phyloP scores from a whole-genome alignment of 148 eudicot genomes.

The Camellia lanceoleosa region DNA sequence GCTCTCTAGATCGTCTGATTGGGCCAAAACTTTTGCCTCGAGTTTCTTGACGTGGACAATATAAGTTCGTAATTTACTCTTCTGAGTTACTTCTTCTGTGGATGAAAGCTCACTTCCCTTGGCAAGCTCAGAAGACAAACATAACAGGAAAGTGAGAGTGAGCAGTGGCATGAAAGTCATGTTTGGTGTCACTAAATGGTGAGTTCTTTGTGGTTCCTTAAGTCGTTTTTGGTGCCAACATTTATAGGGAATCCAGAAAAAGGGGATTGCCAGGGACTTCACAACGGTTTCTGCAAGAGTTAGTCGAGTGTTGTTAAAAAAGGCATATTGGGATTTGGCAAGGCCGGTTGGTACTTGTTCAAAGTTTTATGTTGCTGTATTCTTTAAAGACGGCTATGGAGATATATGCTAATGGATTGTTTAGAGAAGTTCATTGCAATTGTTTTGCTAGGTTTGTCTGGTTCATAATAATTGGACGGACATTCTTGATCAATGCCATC shows the following conservation, averaged over 20 bases:
- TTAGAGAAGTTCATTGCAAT: no score
- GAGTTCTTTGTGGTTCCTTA: not conserved
- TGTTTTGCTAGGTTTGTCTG: not conserved
- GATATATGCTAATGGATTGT: constrained; percentile 2
- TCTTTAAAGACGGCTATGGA: not conserved
- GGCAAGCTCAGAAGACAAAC: not conserved
- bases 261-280: not conserved
- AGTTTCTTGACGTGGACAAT: constrained; percentile 6
- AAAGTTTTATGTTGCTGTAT: not conserved
- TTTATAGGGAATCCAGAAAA: not conserved
- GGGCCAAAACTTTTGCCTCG: not conserved
- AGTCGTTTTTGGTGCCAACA: no score
- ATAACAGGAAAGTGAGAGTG: constrained; percentile 1
- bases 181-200: not conserved
- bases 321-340: not conserved
- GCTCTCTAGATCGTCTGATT: not conserved
- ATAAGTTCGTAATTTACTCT: not conserved
- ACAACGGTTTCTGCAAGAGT: not conserved
- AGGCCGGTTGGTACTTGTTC: not conserved
- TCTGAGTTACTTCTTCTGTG: not conserved
- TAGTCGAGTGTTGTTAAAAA: not conserved
- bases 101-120: not conserved
- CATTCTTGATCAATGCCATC: no score
- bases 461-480: not conserved
- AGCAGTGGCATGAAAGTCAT: not conserved